phyloP scores from a whole-genome alignment of 2,329 filamentous ascomycete genomes.

The Trichoderma semiorbis region DNA sequence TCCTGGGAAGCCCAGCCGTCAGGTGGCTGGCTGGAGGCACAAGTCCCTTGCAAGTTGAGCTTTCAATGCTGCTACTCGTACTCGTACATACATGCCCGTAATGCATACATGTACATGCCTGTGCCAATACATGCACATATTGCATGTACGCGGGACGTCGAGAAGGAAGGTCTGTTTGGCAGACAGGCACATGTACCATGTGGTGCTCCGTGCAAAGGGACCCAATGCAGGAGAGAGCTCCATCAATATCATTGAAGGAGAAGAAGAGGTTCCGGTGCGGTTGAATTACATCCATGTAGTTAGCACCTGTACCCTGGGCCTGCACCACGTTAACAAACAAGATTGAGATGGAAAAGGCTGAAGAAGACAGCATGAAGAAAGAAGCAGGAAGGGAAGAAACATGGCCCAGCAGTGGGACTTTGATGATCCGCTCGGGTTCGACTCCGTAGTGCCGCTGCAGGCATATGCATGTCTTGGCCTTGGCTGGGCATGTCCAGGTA shows the following conservation, averaged over 20 bases:
- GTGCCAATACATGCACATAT: neutral
- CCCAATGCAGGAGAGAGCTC: neutral
- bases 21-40: neutral
- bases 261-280: neutral
- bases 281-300: neutral
- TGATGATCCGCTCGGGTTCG: constrained; percentile 11
- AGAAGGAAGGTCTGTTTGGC: too few relatives aligned
- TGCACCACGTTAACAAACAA: neutral
- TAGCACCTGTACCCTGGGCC: neutral
- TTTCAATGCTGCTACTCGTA: neutral
- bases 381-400: neutral
- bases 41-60: neutral
- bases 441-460: constrained; percentile 16
- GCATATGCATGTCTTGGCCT: neutral
- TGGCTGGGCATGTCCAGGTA: neutral
- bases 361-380: neutral
- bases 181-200: neutral
- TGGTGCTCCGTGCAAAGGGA: neutral
- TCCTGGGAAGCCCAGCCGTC: neutral
- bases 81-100: neutral
- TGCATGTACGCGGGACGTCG: too few relatives aligned
- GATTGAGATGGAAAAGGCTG: neutral
- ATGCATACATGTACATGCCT: neutral
- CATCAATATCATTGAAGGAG: neutral
- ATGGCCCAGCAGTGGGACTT: neutral